phyloP scores from a whole-genome alignment of 164 flowering plant species.

The Magnolia changhungtana region DNA sequence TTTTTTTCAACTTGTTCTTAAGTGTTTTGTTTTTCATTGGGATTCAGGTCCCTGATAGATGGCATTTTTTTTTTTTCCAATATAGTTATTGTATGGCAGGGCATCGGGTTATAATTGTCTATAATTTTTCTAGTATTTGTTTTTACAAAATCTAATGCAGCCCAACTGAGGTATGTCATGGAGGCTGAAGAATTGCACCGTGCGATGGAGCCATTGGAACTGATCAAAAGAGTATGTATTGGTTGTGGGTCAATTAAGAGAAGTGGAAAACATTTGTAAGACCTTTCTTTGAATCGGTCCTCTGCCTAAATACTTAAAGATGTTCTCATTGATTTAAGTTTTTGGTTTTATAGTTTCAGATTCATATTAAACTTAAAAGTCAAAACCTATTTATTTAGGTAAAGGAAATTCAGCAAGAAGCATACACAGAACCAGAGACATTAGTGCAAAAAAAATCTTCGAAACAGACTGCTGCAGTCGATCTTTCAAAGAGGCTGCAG shows the following conservation, averaged over 20 bases:
- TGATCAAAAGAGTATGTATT: constrained; percentile 70
- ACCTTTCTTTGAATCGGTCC: neutral
- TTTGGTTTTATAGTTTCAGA: neutral
- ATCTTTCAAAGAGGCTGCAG: constrained; percentile 80
- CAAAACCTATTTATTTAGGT: constrained; percentile 38
- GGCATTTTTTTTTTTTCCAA: neutral
- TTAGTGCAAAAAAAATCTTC: constrained; percentile 39
- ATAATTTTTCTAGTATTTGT: neutral
- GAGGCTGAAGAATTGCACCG: constrained; percentile 78
- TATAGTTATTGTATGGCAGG: too few relatives aligned
- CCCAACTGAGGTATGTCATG: constrained; percentile 40
- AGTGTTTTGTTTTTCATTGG: too few relatives aligned
- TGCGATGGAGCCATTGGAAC: constrained; percentile 73
- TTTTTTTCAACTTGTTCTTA: too few relatives aligned
- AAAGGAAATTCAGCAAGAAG: constrained; percentile 73
- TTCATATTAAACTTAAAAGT: neutral
- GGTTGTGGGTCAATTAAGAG: neutral
- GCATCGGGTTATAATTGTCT: neutral
- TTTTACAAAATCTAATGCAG: constrained; percentile 36
- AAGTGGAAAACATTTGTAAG: neutral
- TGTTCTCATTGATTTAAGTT: neutral
- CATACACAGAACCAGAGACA: constrained; percentile 43
- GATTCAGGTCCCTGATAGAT: too few relatives aligned
- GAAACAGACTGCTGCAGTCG: constrained; percentile 72
- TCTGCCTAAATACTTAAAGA: neutral